Base-by-base conservation (phyloP, 202 grass and related monocot genomes). In the Musa balbisiana region DNA sequence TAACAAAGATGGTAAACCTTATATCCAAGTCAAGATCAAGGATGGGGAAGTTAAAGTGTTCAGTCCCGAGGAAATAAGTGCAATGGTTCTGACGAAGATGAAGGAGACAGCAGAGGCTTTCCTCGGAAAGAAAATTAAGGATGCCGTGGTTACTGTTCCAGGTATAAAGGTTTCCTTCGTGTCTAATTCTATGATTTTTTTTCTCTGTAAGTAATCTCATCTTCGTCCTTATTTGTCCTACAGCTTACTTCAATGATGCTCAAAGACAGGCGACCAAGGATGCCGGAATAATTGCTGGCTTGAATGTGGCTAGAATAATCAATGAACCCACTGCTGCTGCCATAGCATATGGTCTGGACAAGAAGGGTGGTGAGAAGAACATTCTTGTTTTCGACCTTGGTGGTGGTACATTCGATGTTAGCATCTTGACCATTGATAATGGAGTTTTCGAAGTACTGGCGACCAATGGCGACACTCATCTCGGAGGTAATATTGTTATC, bases 241-340 rank as follows among this genome's bases (percentile, higher is more conserved):
- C 82, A 83, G 90, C 94, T 0, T 97, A 97, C 73, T 97, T 97
- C 88, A 93, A 93, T 52, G 90, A 97, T 49, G 86, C 94, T 1
- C 94, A 97, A 78, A 89, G 94, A 50, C 90, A 85, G 86, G 94
- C 94, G 11, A 93, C 90, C 3, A 93, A 93, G 80, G 86, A 89
- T 77, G 94, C 90, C 10, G 90, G 94, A 80, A 59, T 80, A n/a
- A 91, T 93, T 71, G 84, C 93, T 20, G 88, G 90, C 65, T 77
- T 97, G 25, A 93, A 97, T 76, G 90, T 97, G 66, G 87, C 85
- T 77, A 90, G 94, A 72, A 97, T 93, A 74, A 97, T 97, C 76
- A 90, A 97, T 49, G 93, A 97, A 82, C 90, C 93, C 2, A 97
- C 93, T n/a, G 93, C 93, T 77, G 93, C 93, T 79, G 93, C 93